Base-by-base conservation (phyloP, 768 basidiomycete species). In the Guyanaporus albipodus region DNA sequence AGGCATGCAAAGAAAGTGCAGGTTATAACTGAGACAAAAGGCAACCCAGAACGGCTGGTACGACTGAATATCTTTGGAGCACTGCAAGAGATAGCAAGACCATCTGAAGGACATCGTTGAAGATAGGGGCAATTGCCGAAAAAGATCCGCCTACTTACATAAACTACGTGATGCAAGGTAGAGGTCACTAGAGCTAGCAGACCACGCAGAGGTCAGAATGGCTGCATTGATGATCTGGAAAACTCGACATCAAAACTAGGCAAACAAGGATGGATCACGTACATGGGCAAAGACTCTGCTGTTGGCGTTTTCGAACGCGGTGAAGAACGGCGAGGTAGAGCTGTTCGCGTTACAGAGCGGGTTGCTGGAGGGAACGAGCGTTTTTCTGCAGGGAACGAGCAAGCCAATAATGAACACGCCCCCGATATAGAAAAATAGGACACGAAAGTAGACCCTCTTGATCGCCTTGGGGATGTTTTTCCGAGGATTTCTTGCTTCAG, bases 201-300 rank as follows among this genome's bases (percentile, higher is more conserved):
- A 70, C 70, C 68, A 72, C n/a, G 70, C 71, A 12, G 65, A 67
- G 15, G 76, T 70, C 46, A 78, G 56, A 23, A 76, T 55, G 28
- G 56, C 60, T 24, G 66, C 66, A 27, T 67, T 67, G 44, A 67
- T 57, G 33, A 60, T 38, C 60, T 55, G 18, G n/a, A 47, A 22
- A 12, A 27, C 6, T 8, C 19, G 48, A 26, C 12, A 46, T 35
- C 32, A 5, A 28, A 14, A 19, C n/a, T n/a, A n/a, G n/a, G n/a
- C n/a, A n/a, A 8, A 29, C 23, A 11, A 15, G 15, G 9, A 19
- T 11, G 9, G 22, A 35, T 27, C 14, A 38, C 26, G 14, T n/a
- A n/a, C n/a, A 70, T 7, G 79, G 76, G 0, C n/a, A n/a, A 81
- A 63, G 12, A 62, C 75, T 47, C 70, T 76, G 63, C 82, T 80